phyloP scores from a whole-genome alignment of 768 basidiomycete species.

The Myochromella boudieri region DNA sequence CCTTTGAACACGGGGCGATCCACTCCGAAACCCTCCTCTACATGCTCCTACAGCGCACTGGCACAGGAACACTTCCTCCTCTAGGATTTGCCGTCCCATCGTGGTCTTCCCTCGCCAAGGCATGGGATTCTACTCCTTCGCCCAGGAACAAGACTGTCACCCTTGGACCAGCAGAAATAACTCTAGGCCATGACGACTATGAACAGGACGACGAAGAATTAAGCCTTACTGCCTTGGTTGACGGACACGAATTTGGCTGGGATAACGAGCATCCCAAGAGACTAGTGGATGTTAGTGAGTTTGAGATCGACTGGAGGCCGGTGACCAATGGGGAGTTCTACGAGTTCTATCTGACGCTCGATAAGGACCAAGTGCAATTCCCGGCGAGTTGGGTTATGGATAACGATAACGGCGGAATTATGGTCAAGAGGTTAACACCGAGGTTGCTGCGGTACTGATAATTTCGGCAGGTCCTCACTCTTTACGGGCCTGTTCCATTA shows the following conservation, averaged over 20 bases:
- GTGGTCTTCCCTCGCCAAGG: constrained; percentile 54
- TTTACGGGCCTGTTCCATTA: constrained; percentile 84
- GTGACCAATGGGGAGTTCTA: constrained; percentile 89
- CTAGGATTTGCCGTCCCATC: constrained; percentile 69
- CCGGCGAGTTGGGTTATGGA: constrained; percentile 77
- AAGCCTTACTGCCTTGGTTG: constrained; percentile 26
- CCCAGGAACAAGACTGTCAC: constrained; percentile 45
- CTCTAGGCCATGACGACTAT: constrained; percentile 79
- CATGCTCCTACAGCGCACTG: constrained; percentile 86
- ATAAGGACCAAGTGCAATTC: constrained; percentile 41
- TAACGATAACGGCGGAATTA: constrained; percentile 39
- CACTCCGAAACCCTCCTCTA: constrained; percentile 94
- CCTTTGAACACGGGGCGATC: constrained; percentile 85
- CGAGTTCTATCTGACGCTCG: constrained; percentile 51
- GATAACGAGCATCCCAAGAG: constrained; percentile 87
- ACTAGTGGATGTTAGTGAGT: constrained; percentile 55
- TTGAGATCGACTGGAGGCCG: constrained; percentile 83
- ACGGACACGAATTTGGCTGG: constrained; percentile 83
- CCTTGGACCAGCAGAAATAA: constrained; percentile 58
- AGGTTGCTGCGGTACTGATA: neutral
- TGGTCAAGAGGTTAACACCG: too few species aligned
- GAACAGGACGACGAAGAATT: constrained; percentile 63
- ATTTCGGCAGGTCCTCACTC: constrained; percentile 63
- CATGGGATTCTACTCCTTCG: constrained; percentile 49
- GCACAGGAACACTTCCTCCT: constrained; percentile 78